Base-by-base conservation (phyloP, 2,329 filamentous ascomycete species). In the Fusarium temperatum region DNA sequence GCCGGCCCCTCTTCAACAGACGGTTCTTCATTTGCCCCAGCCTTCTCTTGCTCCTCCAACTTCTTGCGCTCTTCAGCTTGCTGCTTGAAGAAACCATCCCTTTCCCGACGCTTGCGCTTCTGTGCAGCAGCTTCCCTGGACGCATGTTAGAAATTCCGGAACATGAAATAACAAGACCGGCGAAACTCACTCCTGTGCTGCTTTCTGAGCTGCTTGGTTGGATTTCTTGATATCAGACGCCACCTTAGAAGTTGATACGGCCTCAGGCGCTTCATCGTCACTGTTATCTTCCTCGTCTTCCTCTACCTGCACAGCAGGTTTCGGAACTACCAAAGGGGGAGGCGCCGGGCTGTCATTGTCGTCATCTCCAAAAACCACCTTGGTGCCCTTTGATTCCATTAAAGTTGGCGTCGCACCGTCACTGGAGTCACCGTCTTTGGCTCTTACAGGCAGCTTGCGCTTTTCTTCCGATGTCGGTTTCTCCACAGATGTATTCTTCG, bases 201-300 rank as follows among this genome's bases (percentile, higher is more conserved):
- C 87, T 66, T 87, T 86, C 66, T 85, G 83, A 42, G 85, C 84
- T 20, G 83, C 84, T 68, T 87, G 83, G 3, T 84, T 82, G 7
- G 85, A 84, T 73, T 86, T 83, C 68, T 85, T 84, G 28, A 84
- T 82, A 66, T 86, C 82, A 20, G 82, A 83, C 3, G 87, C 87
- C 7, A 85, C 87, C 54, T 83, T 83, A 18, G 81, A 79, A 3
- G 87, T 88, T 1, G 89, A 90, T n/a, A 90, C 85, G 7, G 87
- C 88, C 79, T 90, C 89, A 14, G 89, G 89, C 0, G 88, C 88
- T 54, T 87, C 88, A 59, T 90, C 88, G 48, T 88, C 87, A 47
- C 85, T 85, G 17, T 85, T 84, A 4, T 83, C 81, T 8, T 84
- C 82, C 4, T 82, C 82, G 7, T 48, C 26, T 22, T 80, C 77